Percentiles rank a stretch among this genome's conserved stretches.
These are phyloP conservation scores for Apiotrichum brassicae DNA, from an alignment of 1,284 basidiomycete genomes.

Conservation along the genomic window DNA sequence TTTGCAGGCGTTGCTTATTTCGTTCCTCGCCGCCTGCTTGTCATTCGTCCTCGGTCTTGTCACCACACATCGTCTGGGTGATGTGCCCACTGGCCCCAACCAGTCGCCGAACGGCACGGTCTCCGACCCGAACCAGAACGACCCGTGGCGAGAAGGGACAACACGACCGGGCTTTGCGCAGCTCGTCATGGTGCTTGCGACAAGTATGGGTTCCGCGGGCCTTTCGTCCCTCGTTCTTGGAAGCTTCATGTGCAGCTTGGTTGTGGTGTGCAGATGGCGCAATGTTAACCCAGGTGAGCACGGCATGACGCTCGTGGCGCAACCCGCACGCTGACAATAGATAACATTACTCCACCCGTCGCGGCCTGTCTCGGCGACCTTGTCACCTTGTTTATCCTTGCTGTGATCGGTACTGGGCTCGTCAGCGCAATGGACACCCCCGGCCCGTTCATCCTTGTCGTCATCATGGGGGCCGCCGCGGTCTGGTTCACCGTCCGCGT, in stretches of 20 bases:
- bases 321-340: slow-evolving; percentile 46
- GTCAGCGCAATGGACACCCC: slow-evolving; percentile 61
- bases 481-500: slow-evolving; percentile 50
- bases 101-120: slow-evolving; percentile 10
- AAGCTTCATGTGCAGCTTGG: slow-evolving; percentile 83
- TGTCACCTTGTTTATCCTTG: slow-evolving; percentile 75
- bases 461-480: slow-evolving; percentile 55
- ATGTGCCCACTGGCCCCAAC: slow-evolving; percentile 18
- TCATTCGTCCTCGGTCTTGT: slow-evolving; percentile 67
- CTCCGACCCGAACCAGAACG: slow-evolving; percentile 11
- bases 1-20: slow-evolving; percentile 86
- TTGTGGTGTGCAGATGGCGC: slow-evolving; percentile 69
- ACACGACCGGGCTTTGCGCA: slow-evolving; percentile 47
- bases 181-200: slow-evolving; percentile 76
- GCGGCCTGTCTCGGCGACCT: slow-evolving; percentile 90
- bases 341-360: slow-evolving; percentile 91
- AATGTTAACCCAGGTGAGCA: slow-evolving; percentile 73
- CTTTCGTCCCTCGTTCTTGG: slow-evolving; percentile 74
- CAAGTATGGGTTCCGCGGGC: slow-evolving; percentile 81
- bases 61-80: slow-evolving; percentile 51
- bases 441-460: slow-evolving; percentile 56
- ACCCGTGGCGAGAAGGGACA: slow-evolving; percentile 42
- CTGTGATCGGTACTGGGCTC: slow-evolving; percentile 55
- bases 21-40: slow-evolving; percentile 74
- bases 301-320: neutral